A percentile compares a stretch with the other conserved stretches of the same genome.
phyloP scores from a whole-genome alignment of 495 filamentous ascomycete genomes.

The Penicillium angulare region DNA sequence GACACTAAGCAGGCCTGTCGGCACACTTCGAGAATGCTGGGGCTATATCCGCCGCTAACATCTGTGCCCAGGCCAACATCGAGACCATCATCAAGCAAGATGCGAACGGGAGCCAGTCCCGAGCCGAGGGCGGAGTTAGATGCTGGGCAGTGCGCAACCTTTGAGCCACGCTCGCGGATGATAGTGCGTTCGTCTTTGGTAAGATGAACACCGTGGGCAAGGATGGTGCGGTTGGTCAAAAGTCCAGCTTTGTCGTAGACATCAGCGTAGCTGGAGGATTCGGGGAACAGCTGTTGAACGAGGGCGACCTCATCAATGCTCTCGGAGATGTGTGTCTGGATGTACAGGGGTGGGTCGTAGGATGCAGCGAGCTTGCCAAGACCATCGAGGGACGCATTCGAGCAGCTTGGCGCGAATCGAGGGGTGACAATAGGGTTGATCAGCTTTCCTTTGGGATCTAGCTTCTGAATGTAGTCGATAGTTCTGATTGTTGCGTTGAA shows the following conservation, averaged over 20 bases:
- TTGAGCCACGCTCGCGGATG: constrained; percentile 57
- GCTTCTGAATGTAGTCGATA: constrained; percentile 61
- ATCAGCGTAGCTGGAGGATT: constrained; percentile 60
- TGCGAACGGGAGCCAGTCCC: constrained; percentile 69
- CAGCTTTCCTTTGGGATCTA: constrained; percentile 61
- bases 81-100: constrained; percentile 70
- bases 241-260: constrained; percentile 75
- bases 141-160: constrained; percentile 82
- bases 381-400: constrained; percentile 50
- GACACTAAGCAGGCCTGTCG: constrained; percentile 75
- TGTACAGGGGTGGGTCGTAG: constrained; percentile 51
- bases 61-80: constrained; percentile 86
- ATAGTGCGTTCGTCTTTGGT: constrained; percentile 59
- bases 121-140: constrained; percentile 77
- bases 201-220: constrained; percentile 86
- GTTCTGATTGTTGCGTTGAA: constrained; percentile 55
- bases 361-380: constrained; percentile 63
- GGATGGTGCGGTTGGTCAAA: constrained; percentile 67
- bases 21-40: constrained; percentile 74
- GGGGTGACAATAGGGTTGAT: constrained; percentile 81
- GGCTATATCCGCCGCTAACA: constrained; percentile 79
- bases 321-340: constrained; percentile 91
- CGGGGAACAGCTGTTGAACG: constrained; percentile 67
- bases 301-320: constrained; percentile 68
- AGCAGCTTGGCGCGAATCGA: constrained; percentile 79